phyloP scores from a whole-genome alignment of 2,329 filamentous ascomycete species.

The Claviceps sp. region DNA sequence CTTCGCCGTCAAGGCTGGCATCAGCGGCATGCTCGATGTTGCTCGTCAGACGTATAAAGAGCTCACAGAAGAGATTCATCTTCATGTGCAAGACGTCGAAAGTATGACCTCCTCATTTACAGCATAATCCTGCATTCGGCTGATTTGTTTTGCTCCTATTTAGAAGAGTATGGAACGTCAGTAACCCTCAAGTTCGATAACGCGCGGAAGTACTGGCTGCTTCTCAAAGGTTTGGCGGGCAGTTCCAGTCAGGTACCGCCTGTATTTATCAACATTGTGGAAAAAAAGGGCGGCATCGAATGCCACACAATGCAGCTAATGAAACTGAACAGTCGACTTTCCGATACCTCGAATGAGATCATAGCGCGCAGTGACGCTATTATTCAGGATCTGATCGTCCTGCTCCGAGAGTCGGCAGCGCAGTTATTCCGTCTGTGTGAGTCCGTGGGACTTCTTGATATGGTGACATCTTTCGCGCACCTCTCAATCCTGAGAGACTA shows the following conservation, averaged over 20 bases:
- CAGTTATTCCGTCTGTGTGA: slow-evolving; percentile 75
- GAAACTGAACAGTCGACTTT: slow-evolving; percentile 66
- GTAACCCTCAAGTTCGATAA: slow-evolving; percentile 65
- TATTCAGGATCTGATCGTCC: slow-evolving; percentile 55
- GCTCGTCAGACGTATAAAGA: slow-evolving; percentile 85
- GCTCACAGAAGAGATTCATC: slow-evolving; percentile 62
- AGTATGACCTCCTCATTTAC: slow-evolving; percentile 27
- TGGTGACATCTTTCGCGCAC: slow-evolving; percentile 67
- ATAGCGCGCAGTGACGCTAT: slow-evolving; percentile 69
- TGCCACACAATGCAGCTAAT: slow-evolving; percentile 78
- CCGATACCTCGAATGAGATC: slow-evolving; percentile 72
- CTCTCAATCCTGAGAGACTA: slow-evolving; percentile 49
- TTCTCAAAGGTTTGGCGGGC: slow-evolving; percentile 51
- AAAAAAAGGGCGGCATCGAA: slow-evolving; percentile 63
- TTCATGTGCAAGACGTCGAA: slow-evolving; percentile 54
- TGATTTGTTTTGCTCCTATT: no score
- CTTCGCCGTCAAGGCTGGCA: slow-evolving; percentile 77
- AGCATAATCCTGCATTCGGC: no score
- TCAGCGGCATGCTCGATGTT: slow-evolving; percentile 78
- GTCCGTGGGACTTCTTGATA: slow-evolving; percentile 74
- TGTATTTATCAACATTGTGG: slow-evolving; percentile 63
- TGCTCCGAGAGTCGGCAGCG: slow-evolving; percentile 60
- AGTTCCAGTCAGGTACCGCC: slow-evolving; percentile 42
- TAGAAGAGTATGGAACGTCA: slow-evolving; percentile 43
- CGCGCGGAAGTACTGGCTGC: slow-evolving; percentile 67